Evolutionary conservation across 106 monocot genomes (phyloP).

Genomic region (Phalaenopsis aphrodite): DNA sequence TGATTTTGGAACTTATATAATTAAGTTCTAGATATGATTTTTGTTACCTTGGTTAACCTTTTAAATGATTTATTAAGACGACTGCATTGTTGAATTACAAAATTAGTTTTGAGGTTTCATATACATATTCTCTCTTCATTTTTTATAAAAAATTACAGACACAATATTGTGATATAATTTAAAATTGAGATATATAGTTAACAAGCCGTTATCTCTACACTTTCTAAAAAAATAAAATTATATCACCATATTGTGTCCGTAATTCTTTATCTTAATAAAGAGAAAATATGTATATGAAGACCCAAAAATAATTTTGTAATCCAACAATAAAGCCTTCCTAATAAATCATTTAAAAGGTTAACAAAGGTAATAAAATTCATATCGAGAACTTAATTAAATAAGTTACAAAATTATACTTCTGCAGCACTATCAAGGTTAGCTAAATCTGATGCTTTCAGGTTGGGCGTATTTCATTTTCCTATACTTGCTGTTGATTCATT

Average conservation of each 20-base stretch:
- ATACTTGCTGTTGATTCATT: too few species aligned
- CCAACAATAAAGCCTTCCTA: background rate
- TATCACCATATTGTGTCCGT: too few species aligned
- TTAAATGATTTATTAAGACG: background rate
- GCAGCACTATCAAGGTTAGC: constrained; percentile 97
- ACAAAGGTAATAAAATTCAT: background rate
- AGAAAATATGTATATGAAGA: too few species aligned
- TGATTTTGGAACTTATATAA: background rate
- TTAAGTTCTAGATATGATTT: too few species aligned
- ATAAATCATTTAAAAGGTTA: background rate
- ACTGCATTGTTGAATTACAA: background rate
- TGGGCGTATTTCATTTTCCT: constrained; percentile 93
- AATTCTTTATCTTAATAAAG: too few species aligned
- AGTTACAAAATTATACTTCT: constrained; percentile 44
- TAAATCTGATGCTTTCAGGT: constrained; percentile 90
- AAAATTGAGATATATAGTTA: too few species aligned
- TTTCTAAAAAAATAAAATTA: too few species aligned
- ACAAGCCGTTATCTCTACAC: too few species aligned
- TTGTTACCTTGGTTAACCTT: background rate
- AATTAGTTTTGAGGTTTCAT: background rate
- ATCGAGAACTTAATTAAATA: background rate
- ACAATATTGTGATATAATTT: too few species aligned
- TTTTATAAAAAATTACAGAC: too few species aligned
- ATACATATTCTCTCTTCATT: too few species aligned
- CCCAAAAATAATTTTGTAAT: background rate